phyloP scores from a whole-genome alignment of 1,139 yeast genomes.

The Suhomyces chickasaworum region DNA sequence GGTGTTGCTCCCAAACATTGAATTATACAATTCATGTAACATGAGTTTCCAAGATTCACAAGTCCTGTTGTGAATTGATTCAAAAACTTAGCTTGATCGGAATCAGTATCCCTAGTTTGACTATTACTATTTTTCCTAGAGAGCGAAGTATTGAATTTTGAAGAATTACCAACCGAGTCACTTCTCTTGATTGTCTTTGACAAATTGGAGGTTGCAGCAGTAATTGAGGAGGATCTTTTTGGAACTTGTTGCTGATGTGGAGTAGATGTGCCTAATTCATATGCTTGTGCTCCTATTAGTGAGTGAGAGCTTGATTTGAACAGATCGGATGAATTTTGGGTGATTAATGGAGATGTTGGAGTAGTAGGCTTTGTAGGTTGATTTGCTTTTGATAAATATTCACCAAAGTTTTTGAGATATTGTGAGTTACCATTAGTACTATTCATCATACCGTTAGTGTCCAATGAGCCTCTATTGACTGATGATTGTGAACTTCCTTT shows the following conservation, averaged over 20 bases:
- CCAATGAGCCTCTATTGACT: constrained; percentile 3
- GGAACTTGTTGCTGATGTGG: constrained; percentile 20
- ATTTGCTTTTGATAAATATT: constrained; percentile 42
- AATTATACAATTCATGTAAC: constrained; percentile 89
- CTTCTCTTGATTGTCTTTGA: constrained; percentile 3
- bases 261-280: constrained; percentile 2
- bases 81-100: constrained; percentile 26
- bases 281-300: constrained; percentile 5
- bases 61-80: constrained; percentile 58
- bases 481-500: constrained; percentile 18
- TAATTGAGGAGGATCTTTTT: constrained; percentile 7
- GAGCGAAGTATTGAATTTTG: background rate
- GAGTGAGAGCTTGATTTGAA: background rate
- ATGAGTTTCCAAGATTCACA: constrained; percentile 83
- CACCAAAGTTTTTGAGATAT: constrained; percentile 43
- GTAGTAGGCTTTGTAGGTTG: constrained; percentile 14
- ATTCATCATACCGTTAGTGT: background rate
- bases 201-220: constrained; percentile 1
- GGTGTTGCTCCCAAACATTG: constrained; percentile 70
- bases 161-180: background rate
- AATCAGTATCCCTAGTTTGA: background rate
- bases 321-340: constrained; percentile 17
- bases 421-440: constrained; percentile 19
- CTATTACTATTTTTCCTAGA: background rate
- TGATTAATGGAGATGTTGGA: constrained; percentile 19